Evolutionary conservation across 2,329 filamentous ascomycete genomes (phyloP).

Genomic region (Huntiella moniliformis): DNA sequence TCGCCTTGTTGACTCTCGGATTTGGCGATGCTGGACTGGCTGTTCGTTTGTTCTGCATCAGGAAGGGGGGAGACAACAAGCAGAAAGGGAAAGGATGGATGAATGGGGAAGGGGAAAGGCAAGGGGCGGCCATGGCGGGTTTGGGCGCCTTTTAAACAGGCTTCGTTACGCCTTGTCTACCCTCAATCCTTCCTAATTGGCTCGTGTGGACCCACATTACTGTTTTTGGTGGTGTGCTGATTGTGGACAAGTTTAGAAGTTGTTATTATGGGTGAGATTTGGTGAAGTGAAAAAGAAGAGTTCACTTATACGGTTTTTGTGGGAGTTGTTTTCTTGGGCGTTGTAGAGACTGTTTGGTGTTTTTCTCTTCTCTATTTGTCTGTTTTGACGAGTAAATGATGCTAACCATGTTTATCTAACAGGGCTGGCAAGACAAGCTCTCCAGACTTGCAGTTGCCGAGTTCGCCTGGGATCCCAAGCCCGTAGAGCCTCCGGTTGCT

Average conservation of each 20-base stretch:
- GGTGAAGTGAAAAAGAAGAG: not conserved
- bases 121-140: conserved; percentile 5
- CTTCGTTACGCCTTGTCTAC: not conserved
- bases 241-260: too few relatives aligned
- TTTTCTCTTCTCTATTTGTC: not conserved
- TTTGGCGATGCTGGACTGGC: conserved; percentile 4
- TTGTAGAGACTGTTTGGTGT: not conserved
- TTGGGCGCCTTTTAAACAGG: conserved; percentile 9
- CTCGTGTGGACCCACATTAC: not conserved
- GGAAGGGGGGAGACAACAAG: not conserved
- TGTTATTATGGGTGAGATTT: too few relatives aligned
- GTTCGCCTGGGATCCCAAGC: conserved; percentile 90
- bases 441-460: conserved; percentile 65
- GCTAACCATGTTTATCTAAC: conserved; percentile 1
- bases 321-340: too few relatives aligned
- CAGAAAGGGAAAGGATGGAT: not conserved
- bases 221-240: too few relatives aligned
- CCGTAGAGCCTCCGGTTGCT: conserved; percentile 26
- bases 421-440: conserved; percentile 92
- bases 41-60: not conserved
- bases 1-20: conserved; percentile 6
- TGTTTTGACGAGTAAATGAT: conserved; percentile 3
- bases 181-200: conserved; percentile 7
- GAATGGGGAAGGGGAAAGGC: conserved; percentile 7
- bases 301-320: not conserved